phyloP scores from a whole-genome alignment of 352 stramenopile genomes.

The Albugo laibachii region DNA sequence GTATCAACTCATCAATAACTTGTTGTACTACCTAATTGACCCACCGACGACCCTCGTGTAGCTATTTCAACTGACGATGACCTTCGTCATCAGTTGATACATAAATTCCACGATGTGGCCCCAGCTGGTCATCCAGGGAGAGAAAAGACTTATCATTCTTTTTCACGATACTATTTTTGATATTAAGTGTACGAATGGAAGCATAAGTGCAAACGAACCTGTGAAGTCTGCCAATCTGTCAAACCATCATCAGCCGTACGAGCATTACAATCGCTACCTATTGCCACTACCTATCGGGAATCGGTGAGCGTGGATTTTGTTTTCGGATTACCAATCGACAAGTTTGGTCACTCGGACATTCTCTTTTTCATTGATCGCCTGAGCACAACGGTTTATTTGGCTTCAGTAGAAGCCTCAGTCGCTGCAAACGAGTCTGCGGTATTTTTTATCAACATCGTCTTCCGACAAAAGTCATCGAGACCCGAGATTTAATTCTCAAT shows the following conservation, averaged over 20 bases:
- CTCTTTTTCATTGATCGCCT: constrained; percentile 6
- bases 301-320: constrained; percentile 12
- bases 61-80: too few species aligned
- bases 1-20: too few species aligned
- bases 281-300: constrained; percentile 4
- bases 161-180: constrained; percentile 10
- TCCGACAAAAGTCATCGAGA: not conserved
- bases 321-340: constrained; percentile 4
- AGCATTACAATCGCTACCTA: constrained; percentile 2
- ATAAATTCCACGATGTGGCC: constrained; percentile 4
- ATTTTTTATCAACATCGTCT: constrained; percentile 1
- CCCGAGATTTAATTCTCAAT: not conserved
- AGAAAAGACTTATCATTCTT: constrained; percentile 8
- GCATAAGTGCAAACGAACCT: constrained; percentile 9
- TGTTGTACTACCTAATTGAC: not conserved
- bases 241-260: constrained; percentile 3
- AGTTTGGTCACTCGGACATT: not conserved
- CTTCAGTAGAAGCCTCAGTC: not conserved
- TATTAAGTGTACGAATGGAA: constrained; percentile 7
- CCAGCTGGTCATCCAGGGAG: constrained; percentile 6
- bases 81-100: not conserved
- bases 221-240: constrained; percentile 9
- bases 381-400: constrained; percentile 7
- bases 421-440: not conserved
- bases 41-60: not conserved